Percentiles rank a stretch among this genome's conserved stretches.
Conservation (phyloP, 2,329 filamentous ascomycete species). For the Aureobasidium zeae region DNA sequence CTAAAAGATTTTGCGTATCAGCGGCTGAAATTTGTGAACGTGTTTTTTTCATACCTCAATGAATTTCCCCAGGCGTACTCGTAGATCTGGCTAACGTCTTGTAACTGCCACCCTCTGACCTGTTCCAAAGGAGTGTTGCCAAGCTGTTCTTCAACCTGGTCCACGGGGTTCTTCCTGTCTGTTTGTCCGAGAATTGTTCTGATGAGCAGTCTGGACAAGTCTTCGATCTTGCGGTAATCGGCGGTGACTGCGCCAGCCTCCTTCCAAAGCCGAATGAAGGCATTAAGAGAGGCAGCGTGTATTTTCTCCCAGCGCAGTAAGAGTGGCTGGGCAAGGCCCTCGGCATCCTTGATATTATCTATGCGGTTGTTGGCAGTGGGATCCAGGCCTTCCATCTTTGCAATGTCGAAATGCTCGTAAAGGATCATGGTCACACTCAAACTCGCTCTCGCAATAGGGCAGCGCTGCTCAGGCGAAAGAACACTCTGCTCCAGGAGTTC, state of each 20-base stretch:
- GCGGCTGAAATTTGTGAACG: neutral
- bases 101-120: constrained; percentile 84
- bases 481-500: constrained; percentile 79
- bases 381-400: constrained; percentile 45
- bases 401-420: constrained; percentile 93
- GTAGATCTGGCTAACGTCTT: constrained; percentile 79
- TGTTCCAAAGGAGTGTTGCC: constrained; percentile 70
- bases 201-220: constrained; percentile 79
- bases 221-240: constrained; percentile 88
- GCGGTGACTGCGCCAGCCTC: constrained; percentile 71
- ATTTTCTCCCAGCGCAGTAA: constrained; percentile 88
- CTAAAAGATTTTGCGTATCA: constrained; percentile 23
- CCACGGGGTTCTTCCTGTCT: constrained; percentile 68
- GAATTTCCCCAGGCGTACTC: constrained; percentile 93
- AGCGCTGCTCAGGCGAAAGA: constrained; percentile 60
- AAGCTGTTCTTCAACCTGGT: constrained; percentile 83
- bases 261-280: constrained; percentile 91
- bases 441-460: constrained; percentile 79
- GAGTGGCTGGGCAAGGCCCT: constrained; percentile 77
- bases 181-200: constrained; percentile 83
- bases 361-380: constrained; percentile 49
- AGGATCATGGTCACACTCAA: constrained; percentile 78
- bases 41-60: constrained; percentile 44
- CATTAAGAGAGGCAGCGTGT: constrained; percentile 74
- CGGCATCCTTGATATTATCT: constrained; percentile 28